Percentiles rank a stretch among this genome's conserved stretches.
phyloP scores from a whole-genome alignment of 352 stramenopile genomes.

The Blastocystis sp. region DNA sequence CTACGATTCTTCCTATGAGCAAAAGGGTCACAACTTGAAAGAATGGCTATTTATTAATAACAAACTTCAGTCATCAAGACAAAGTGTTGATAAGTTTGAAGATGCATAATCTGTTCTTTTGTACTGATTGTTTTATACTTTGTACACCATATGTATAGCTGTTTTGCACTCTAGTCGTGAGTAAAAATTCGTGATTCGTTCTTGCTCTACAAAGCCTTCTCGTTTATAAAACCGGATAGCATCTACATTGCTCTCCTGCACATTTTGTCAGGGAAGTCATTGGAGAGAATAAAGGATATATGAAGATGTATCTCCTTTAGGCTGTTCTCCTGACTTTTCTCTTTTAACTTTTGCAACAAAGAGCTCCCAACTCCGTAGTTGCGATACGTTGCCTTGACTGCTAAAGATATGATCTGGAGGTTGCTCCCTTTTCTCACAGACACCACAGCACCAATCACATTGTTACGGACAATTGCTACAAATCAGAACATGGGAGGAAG shows the following conservation, averaged over 20 bases:
- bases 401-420: background rate
- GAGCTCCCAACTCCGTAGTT: background rate
- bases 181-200: background rate
- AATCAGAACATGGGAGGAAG: background rate
- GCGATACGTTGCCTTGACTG: slow-evolving; percentile 36
- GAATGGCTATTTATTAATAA: slow-evolving; percentile 63
- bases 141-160: slow-evolving; percentile 7
- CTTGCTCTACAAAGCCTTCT: background rate
- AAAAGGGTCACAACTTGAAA: slow-evolving; percentile 17
- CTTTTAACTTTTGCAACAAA: background rate
- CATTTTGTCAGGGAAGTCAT: background rate
- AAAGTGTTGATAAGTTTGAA: slow-evolving; percentile 50
- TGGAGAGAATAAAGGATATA: background rate
- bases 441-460: background rate
- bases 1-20: slow-evolving; percentile 17
- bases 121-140: background rate
- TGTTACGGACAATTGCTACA: background rate
- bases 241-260: background rate
- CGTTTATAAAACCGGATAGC: background rate
- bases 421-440: background rate
- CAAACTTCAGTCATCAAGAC: slow-evolving; percentile 15
- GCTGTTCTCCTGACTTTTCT: background rate
- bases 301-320: background rate
- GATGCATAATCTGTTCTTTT: slow-evolving; percentile 28
- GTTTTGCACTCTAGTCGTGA: background rate